phyloP scores from a whole-genome alignment of 1,284 basidiomycete species.

The Heliocybe sulcata region DNA sequence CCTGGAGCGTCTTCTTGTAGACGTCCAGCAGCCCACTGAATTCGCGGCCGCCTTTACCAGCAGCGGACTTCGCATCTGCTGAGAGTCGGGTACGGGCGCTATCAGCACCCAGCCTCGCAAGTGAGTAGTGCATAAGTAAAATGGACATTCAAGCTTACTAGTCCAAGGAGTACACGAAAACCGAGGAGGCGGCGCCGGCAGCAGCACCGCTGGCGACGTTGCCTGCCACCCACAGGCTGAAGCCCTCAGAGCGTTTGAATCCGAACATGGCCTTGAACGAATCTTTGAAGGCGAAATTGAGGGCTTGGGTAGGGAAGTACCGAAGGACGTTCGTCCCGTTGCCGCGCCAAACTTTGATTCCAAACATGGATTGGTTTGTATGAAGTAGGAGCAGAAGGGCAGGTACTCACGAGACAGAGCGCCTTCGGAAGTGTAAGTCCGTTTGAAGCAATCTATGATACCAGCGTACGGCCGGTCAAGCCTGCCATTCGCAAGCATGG shows the following conservation, averaged over 20 bases:
- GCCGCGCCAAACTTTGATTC: conserved; percentile 47
- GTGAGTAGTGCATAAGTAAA: conserved; percentile 1
- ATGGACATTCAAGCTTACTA: conserved; percentile 26
- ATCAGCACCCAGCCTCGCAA: neutral
- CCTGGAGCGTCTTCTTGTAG: conserved; percentile 44
- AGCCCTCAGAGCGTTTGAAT: conserved; percentile 48
- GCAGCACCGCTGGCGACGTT: conserved; percentile 39
- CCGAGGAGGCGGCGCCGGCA: conserved; percentile 38
- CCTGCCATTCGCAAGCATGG: conserved; percentile 49
- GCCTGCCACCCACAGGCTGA: conserved; percentile 40
- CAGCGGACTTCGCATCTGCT: conserved; percentile 40
- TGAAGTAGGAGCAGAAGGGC: neutral
- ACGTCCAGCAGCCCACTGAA: conserved; percentile 39
- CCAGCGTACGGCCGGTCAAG: conserved; percentile 52
- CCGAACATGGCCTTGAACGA: conserved; percentile 41
- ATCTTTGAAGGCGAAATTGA: conserved; percentile 45
- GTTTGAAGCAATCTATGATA: conserved; percentile 49
- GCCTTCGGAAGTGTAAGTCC: conserved; percentile 50
- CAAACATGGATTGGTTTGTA: neutral
- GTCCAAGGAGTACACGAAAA: conserved; percentile 58
- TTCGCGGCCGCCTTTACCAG: conserved; percentile 32
- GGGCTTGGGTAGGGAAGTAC: conserved; percentile 61
- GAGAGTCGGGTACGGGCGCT: conserved; percentile 49
- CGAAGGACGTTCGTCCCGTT: conserved; percentile 59
- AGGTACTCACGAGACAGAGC: conserved; percentile 28